These are phyloP conservation scores for Gynochthodes officinalis DNA, from an alignment of 257 asterid genomes.

Conservation along the genomic window DNA sequence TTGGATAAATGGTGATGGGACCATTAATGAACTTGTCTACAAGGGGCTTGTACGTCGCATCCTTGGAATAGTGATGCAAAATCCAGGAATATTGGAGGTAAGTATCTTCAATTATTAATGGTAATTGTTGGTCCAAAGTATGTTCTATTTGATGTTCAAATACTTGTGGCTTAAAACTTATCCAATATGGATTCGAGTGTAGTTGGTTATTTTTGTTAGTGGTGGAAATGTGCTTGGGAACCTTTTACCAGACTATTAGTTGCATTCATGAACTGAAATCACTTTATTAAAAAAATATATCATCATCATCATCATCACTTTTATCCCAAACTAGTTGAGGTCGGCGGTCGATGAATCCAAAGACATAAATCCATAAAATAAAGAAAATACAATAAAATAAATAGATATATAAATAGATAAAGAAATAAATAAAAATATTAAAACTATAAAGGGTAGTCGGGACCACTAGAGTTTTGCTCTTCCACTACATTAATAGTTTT, in stretches of 20 bases:
- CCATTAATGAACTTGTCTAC: slow-evolving; percentile 68
- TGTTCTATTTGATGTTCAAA: not conserved
- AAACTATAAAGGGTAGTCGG: too few relatives aligned
- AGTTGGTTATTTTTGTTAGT: not conserved
- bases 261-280: not conserved
- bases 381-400: too few relatives aligned
- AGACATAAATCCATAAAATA: too few relatives aligned
- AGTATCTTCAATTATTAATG: slow-evolving; percentile 18
- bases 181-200: not conserved
- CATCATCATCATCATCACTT: too few relatives aligned
- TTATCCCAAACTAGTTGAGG: too few relatives aligned
- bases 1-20: slow-evolving; percentile 93
- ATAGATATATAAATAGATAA: too few relatives aligned
- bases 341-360: too few relatives aligned
- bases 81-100: slow-evolving; percentile 93
- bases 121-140: not conserved
- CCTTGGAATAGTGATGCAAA: slow-evolving; percentile 83
- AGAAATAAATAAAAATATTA: too few relatives aligned
- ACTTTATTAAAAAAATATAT: too few relatives aligned
- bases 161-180: not conserved
- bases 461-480: too few relatives aligned
- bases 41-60: slow-evolving; percentile 77
- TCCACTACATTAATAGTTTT: too few relatives aligned
- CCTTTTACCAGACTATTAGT: not conserved
- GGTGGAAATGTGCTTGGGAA: not conserved